Evolutionary conservation across 2,329 filamentous ascomycete species (phyloP), one percentile per base, ranked within the genome.

Genomic region (Conoideocrella luteorostrata): DNA sequence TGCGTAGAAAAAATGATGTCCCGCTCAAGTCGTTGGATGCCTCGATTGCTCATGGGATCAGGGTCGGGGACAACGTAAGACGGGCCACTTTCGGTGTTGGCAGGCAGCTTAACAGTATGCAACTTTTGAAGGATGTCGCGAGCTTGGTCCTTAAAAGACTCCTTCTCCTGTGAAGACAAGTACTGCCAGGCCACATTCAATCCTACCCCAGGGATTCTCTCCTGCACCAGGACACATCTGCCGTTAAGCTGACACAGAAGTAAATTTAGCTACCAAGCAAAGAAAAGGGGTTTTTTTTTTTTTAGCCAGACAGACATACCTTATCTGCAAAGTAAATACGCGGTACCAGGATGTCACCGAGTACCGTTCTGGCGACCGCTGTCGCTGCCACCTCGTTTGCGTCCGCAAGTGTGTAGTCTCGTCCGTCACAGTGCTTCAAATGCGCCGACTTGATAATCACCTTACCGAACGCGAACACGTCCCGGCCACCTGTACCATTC

Each of bases 401-500:
- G 52, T 71, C 67, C 12, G 62, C 60, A 42, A 60, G 66, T 10
- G 65, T 64, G 52, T 62, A 70, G 49, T 67, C 62, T 45, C 45
- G 40, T 32, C 38, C 43, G 3, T 20, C 22, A 17, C 41, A 18
- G 5, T 45, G 26, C 32, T 64, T 56, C 11, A 62, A 55, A 48
- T 66, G 62, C 23, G 56, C 57, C 5, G 65, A 66, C 47, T 67
- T 67, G 46, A 67, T 45, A 30, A 67, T 67, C 15, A 69, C 56
- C 29, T 56, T 62, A 1, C 67, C 64, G 22, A 68, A 50, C 10
- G 64, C 65, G 50, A 70, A 70, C 1, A 70, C 63, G 43, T 69
- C 65, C 7, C 66, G 62, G 3, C 58, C 62, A 6, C 62, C 57
- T 7, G 59, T 40, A 23, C 49, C 56, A 65, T 60, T 18, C 51